phyloP scores from a whole-genome alignment of 129 eudicot species.

The Pittosporum tobira region DNA sequence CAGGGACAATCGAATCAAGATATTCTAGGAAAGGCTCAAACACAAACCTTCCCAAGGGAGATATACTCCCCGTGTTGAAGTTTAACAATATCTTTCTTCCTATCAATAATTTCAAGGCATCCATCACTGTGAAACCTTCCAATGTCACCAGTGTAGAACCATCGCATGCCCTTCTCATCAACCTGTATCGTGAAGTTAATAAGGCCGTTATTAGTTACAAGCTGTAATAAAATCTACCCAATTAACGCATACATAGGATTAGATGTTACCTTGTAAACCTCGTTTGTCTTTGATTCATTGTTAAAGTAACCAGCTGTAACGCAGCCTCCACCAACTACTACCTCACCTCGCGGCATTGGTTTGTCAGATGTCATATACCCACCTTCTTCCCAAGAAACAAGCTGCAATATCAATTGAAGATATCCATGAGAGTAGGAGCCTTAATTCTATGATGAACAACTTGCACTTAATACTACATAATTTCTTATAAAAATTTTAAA shows the following conservation, averaged over 20 bases:
- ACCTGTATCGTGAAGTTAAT: slow-evolving; percentile 33
- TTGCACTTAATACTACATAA: too few relatives aligned
- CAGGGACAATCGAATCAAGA: background rate
- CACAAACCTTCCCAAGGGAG: slow-evolving; percentile 82
- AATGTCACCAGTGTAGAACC: slow-evolving; percentile 96
- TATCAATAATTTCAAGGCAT: slow-evolving; percentile 86
- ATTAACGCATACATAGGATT: background rate
- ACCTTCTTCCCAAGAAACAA: slow-evolving; percentile 99
- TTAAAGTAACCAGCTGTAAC: slow-evolving; percentile 86
- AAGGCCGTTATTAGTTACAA: background rate
- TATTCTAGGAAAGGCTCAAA: background rate
- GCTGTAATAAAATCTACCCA: background rate
- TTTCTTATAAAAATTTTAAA: too few relatives aligned
- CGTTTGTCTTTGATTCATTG: slow-evolving; percentile 74
- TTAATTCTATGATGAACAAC: background rate
- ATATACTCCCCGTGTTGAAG: slow-evolving; percentile 98
- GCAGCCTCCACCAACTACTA: slow-evolving; percentile 74
- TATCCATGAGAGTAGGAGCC: background rate
- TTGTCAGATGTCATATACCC: slow-evolving; percentile 68
- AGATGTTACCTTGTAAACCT: slow-evolving; percentile 62
- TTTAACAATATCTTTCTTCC: slow-evolving; percentile 95
- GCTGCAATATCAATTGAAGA: slow-evolving; percentile 38
- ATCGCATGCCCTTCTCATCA: slow-evolving; percentile 83
- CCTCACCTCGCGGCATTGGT: slow-evolving; percentile 96
- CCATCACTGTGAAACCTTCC: slow-evolving; percentile 97